phyloP scores from a whole-genome alignment of 2,329 filamentous ascomycete genomes.

The Penicillium sp. region DNA sequence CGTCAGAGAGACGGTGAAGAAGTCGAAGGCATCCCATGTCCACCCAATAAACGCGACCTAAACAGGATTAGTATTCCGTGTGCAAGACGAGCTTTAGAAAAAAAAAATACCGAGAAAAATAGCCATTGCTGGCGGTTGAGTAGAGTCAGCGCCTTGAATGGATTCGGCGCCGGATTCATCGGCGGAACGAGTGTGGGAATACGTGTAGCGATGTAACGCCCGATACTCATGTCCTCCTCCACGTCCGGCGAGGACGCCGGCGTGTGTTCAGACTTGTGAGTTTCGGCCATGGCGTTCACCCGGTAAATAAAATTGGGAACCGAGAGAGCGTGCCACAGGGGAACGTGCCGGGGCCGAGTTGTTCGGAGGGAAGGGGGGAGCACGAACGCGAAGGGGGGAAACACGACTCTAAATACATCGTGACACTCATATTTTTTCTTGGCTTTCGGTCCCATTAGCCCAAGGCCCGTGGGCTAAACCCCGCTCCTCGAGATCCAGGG shows the following conservation, averaged over 20 bases:
- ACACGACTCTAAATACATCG: slow-evolving; percentile 3
- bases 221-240: slow-evolving; percentile 30
- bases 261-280: slow-evolving; percentile 3
- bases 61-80: slow-evolving; percentile 1
- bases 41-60: slow-evolving; percentile 49
- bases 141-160: slow-evolving; percentile 50
- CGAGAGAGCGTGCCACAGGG: background rate
- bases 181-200: slow-evolving; percentile 56
- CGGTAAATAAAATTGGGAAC: background rate
- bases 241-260: slow-evolving; percentile 17
- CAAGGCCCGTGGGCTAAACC: background rate
- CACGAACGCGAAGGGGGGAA: background rate
- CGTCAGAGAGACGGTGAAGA: slow-evolving; percentile 61
- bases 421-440: background rate
- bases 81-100: background rate
- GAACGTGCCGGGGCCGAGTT: background rate
- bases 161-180: slow-evolving; percentile 55
- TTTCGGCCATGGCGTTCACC: slow-evolving; percentile 13
- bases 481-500: background rate
- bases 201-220: slow-evolving; percentile 54
- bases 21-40: slow-evolving; percentile 60
- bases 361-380: background rate
- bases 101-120: slow-evolving; percentile 49
- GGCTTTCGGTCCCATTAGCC: background rate
- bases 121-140: slow-evolving; percentile 58